These are phyloP conservation scores for Populus davidiana DNA, from an alignment of 345 rosid species.

Conservation along the genomic window DNA sequence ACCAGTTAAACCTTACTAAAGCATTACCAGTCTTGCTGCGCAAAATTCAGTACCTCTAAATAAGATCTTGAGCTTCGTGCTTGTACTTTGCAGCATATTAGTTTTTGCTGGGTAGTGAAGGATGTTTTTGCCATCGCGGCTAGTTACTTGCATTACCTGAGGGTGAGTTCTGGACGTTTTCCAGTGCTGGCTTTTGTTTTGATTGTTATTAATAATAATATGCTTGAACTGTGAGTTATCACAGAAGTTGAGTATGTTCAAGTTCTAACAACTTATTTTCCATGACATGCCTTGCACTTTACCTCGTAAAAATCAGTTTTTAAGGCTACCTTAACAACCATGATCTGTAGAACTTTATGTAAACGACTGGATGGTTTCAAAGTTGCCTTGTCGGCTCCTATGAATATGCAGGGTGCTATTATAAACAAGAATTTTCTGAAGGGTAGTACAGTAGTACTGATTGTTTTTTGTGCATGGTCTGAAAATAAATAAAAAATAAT, in stretches of 20 bases:
- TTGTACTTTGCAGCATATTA: neutral
- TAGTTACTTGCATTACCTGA: neutral
- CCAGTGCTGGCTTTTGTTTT: neutral
- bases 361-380: too few species aligned
- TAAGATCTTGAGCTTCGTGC: neutral
- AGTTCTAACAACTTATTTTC: neutral
- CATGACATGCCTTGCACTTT: neutral
- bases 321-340: too few species aligned
- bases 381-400: too few species aligned
- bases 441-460: too few species aligned
- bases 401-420: neutral
- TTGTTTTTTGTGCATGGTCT: too few species aligned
- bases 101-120: neutral
- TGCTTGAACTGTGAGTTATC: neutral
- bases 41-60: neutral
- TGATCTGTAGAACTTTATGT: too few species aligned
- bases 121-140: neutral
- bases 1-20: slow-evolving; percentile 48
- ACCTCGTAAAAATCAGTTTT: neutral
- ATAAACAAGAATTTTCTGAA: neutral
- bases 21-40: neutral
- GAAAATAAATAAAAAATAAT: too few species aligned
- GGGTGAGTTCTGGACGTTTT: neutral
- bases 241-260: neutral
- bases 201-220: neutral